Evolutionary conservation across 495 filamentous ascomycete genomes (phyloP), one percentile per base, ranked within the genome.

Genomic region (Daldinia loculata): DNA sequence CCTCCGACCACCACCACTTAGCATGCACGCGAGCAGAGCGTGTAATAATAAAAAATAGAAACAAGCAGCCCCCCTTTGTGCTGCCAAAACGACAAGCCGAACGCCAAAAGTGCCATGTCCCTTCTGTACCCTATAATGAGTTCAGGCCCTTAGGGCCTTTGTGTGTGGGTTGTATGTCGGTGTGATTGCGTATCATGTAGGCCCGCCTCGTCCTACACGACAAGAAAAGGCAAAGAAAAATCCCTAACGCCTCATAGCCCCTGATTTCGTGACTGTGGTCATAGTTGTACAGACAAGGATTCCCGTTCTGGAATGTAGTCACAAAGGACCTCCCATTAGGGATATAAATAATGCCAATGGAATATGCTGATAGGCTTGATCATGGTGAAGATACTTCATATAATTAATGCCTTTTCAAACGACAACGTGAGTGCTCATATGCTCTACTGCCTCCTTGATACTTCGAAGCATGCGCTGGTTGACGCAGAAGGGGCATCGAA

Each of bases 391-490:
- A 6, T n/a, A n/a, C 2, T 0, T 17, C 7, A 11, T 19, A 48
- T 69, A 86, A 48, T n/a, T 9, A 12, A 7, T 6, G 0, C 6
- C 26, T 12, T 26, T 9, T 32, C 69, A 87, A 45, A 88, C 84
- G 55, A 86, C 80, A 14, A 88, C 85, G 60, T 88, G 85, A 32
- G 84, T 87, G 51, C 82, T 84, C 84, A 88, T 82, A 66, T 88
- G 85, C 76, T 88, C 85, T 2, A 88, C 85, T 12, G 85, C 85
- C 74, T 87, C 85, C 76, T 87, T 86, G 41, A 88, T 83, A 14
- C 77, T 85, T 38, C 83, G 79, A 67, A 88, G 83, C 84, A 85
- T 84, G 7, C 85, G 78, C 75, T 84, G 83, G 65, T 88, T 88
- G 24, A 87, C 77, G 63, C 85, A 88, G 69, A 84, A 88, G 5